A percentile compares a stretch with the other conserved stretches of the same genome.
phyloP scores from a whole-genome alignment of 768 basidiomycete species.

The Daedaleopsis sinensis region DNA sequence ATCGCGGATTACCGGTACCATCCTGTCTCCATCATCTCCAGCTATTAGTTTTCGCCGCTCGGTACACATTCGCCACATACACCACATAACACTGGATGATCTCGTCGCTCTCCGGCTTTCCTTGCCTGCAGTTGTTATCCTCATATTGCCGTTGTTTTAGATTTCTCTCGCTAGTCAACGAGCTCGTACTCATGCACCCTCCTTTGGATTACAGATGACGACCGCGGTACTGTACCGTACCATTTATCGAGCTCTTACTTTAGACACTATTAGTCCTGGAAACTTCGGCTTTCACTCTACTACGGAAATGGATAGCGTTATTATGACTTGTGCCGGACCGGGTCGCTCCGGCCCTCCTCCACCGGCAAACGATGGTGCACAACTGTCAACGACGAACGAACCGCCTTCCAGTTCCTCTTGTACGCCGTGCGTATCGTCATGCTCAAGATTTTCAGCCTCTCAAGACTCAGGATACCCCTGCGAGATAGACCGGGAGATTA shows the following conservation, averaged over 20 bases:
- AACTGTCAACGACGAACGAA: no score
- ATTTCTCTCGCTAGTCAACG: neutral
- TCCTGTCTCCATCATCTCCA: no score
- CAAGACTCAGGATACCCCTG: neutral
- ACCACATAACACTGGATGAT: neutral
- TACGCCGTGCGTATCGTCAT: neutral
- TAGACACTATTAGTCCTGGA: slow-evolving; percentile 1
- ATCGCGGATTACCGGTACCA: neutral
- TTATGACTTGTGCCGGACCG: no score
- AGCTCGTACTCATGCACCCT: neutral
- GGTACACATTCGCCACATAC: neutral
- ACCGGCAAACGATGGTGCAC: neutral
- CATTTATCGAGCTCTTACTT: neutral
- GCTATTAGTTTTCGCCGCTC: no score
- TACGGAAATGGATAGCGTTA: neutral
- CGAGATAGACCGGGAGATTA: neutral
- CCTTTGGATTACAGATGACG: neutral
- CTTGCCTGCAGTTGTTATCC: neutral
- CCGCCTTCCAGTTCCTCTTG: no score
- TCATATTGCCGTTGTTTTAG: neutral
- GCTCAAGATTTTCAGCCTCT: no score
- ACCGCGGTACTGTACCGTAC: neutral
- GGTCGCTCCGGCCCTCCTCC: no score
- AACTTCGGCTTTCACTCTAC: neutral
- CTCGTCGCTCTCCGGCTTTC: neutral